A percentile compares a stretch with the other conserved stretches of the same genome.
These are phyloP conservation scores for Penicillium atrosanguineum DNA, from an alignment of 495 filamentous ascomycete genomes.

Conservation along the genomic window DNA sequence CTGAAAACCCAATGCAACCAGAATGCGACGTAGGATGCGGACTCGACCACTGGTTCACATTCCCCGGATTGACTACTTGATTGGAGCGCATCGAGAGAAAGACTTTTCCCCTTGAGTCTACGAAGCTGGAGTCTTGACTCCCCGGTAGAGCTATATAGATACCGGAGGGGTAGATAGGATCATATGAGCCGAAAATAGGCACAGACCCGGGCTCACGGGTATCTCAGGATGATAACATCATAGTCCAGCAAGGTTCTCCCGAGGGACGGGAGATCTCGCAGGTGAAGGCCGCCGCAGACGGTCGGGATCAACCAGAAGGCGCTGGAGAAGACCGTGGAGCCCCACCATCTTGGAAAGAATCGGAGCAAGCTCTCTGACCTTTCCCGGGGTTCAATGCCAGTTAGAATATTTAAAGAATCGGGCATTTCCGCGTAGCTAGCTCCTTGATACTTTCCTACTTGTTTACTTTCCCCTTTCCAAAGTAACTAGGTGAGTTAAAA, in stretches of 20 bases:
- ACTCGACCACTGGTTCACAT: conserved; percentile 1
- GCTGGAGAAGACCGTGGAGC: conserved; percentile 27
- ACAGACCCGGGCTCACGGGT: background rate
- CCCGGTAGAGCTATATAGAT: background rate
- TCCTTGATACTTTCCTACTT: conserved; percentile 6
- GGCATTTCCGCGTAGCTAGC: conserved; percentile 23
- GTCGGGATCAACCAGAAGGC: conserved; percentile 35
- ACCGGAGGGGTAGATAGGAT: background rate
- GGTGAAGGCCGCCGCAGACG: conserved; percentile 25
- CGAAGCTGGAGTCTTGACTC: background rate
- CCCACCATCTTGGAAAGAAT: conserved; percentile 48
- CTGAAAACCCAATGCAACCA: background rate
- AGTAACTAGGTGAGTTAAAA: conserved; percentile 21
- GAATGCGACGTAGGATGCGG: conserved; percentile 8
- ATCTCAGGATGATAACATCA: conserved; percentile 17
- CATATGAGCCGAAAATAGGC: background rate
- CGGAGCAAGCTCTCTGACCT: conserved; percentile 33
- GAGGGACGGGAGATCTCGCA: conserved; percentile 48
- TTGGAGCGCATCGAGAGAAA: background rate
- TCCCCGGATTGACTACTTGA: background rate
- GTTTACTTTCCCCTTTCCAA: conserved; percentile 15
- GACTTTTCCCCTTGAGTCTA: background rate
- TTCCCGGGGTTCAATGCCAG: conserved; percentile 23
- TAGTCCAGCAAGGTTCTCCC: conserved; percentile 29
- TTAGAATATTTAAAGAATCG: conserved; percentile 31